Percentiles rank a stretch among this genome's conserved stretches.
phyloP scores from a whole-genome alignment of 2,329 filamentous ascomycete species.

The Fusarium nisikadoi region DNA sequence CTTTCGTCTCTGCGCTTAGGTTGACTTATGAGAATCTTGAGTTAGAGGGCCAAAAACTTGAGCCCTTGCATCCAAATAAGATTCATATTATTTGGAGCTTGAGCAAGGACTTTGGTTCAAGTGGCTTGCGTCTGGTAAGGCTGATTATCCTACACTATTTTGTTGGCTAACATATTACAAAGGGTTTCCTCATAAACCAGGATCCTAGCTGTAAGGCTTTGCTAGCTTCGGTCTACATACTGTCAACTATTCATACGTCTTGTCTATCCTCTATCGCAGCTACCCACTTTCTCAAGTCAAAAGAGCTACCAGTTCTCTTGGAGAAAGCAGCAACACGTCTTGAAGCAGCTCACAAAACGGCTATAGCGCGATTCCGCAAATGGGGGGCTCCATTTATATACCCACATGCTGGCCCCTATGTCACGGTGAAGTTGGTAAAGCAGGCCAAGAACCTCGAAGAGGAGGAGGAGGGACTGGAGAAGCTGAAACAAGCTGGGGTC shows the following conservation, averaged over 20 bases:
- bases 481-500: background rate
- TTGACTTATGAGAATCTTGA: rapidly evolving
- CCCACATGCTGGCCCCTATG: background rate
- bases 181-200: background rate
- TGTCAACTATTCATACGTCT: background rate
- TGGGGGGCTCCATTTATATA: background rate
- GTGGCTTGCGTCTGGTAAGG: background rate
- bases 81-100: background rate
- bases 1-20: background rate
- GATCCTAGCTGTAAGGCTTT: background rate
- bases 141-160: background rate
- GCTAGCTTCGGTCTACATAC: background rate
- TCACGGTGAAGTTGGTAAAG: background rate
- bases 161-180: background rate
- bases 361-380: background rate
- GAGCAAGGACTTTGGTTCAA: background rate
- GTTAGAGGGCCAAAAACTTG: background rate
- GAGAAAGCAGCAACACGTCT: background rate
- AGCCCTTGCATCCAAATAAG: background rate
- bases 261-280: background rate
- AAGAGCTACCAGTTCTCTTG: background rate
- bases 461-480: background rate
- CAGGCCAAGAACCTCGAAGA: background rate
- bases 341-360: background rate
- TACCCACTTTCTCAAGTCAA: background rate